A percentile compares a stretch with the other conserved stretches of the same genome.
These are phyloP conservation scores for Adenanthera pavonina DNA, from an alignment of 306 rosid species.

Conservation along the genomic window DNA sequence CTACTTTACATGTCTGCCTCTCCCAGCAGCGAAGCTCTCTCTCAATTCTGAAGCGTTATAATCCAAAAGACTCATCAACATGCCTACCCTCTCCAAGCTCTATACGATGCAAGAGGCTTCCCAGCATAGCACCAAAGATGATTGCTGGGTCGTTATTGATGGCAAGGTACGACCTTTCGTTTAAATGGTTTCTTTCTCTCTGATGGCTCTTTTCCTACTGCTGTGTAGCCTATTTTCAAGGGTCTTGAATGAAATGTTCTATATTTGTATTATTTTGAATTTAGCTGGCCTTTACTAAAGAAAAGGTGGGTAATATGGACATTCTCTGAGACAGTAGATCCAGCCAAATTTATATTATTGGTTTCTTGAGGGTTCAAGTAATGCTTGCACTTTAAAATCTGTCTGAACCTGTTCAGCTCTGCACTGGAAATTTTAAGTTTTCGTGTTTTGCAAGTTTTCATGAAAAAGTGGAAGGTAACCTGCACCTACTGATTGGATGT, in stretches of 20 bases:
- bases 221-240: not conserved
- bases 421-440: not conserved
- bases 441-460: not conserved
- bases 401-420: not conserved
- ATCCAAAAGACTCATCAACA: conserved; percentile 24
- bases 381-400: not conserved
- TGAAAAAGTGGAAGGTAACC: not conserved
- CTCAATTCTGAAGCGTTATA: not conserved
- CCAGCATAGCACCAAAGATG: conserved; percentile 68
- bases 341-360: not conserved
- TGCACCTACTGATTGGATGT: not conserved
- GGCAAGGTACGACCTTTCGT: conserved; percentile 63
- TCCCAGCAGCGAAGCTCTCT: not conserved
- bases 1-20: not conserved
- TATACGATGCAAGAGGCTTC: conserved; percentile 69
- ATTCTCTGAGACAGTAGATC: not conserved
- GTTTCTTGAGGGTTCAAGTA: not conserved
- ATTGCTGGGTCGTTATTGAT: conserved; percentile 85
- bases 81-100: conserved; percentile 73
- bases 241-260: not conserved
- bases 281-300: not conserved
- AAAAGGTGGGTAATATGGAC: not conserved
- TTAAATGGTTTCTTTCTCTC: not conserved
- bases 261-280: not conserved
- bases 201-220: conserved; percentile 4